Evolutionary conservation across 768 basidiomycete species (phyloP).

Genomic region (Psilocybe cubensis): DNA sequence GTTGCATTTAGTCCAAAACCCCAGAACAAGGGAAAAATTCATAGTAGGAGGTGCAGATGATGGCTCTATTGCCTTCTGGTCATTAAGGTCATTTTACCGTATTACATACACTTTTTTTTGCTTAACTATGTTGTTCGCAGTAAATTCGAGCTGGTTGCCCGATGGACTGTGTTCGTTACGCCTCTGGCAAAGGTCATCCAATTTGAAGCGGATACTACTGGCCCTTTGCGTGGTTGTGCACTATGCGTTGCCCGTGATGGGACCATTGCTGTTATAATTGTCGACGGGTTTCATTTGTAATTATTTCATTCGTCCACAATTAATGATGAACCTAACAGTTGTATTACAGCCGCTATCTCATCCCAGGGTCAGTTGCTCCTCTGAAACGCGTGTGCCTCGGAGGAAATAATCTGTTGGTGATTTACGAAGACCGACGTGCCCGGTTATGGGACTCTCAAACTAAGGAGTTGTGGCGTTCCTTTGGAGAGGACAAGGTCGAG

Average conservation of each 20-base stretch:
- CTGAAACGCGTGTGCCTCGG: slow-evolving; percentile 66
- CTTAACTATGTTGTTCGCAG: slow-evolving; percentile 35
- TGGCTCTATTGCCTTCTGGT: slow-evolving; percentile 80
- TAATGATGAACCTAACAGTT: background rate
- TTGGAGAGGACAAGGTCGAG: slow-evolving; percentile 73
- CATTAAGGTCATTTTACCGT: slow-evolving; percentile 46
- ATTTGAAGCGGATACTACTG: slow-evolving; percentile 52
- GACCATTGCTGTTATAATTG: slow-evolving; percentile 77
- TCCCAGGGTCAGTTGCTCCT: slow-evolving; percentile 80
- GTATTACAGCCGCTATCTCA: slow-evolving; percentile 64
- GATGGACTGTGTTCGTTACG: slow-evolving; percentile 74
- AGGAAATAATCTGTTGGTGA: slow-evolving; percentile 70
- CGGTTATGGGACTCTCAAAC: slow-evolving; percentile 88
- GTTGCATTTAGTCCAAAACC: slow-evolving; percentile 60
- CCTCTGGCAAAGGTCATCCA: slow-evolving; percentile 64
- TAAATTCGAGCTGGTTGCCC: slow-evolving; percentile 63
- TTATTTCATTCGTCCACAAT: background rate
- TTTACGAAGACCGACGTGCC: slow-evolving; percentile 77
- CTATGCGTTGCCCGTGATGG: slow-evolving; percentile 80
- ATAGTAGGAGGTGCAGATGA: slow-evolving; percentile 80
- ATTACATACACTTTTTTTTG: background rate
- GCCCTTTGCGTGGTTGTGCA: slow-evolving; percentile 66
- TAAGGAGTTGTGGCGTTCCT: slow-evolving; percentile 85
- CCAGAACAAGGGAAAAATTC: slow-evolving; percentile 60
- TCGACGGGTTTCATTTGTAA: slow-evolving; percentile 81